Conservation (phyloP, 176 grass and related monocot genomes). For the Pharus latifolius region DNA sequence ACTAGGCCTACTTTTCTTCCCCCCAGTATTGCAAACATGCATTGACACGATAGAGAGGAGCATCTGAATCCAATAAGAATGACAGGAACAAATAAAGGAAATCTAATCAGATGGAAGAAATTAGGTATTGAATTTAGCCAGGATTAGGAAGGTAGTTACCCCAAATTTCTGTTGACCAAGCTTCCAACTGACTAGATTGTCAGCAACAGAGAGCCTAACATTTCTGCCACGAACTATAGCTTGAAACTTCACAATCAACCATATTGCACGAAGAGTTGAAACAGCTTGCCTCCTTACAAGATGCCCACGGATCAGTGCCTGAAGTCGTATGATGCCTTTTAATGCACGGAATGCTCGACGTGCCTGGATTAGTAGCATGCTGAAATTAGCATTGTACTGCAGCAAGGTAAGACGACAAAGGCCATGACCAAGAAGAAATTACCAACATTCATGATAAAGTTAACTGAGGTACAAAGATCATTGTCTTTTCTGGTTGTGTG, state of each 20-base stretch:
- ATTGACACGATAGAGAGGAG: neutral
- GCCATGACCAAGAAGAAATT: no score
- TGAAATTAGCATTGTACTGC: neutral
- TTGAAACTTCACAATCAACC: constrained; percentile 78
- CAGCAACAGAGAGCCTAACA: constrained; percentile 31
- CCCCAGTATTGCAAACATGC: no score
- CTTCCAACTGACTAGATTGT: constrained; percentile 14
- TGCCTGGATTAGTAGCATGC: constrained; percentile 34
- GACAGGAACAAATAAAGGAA: neutral
- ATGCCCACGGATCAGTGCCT: constrained; percentile 75
- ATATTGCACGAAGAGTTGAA: constrained; percentile 62
- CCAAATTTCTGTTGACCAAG: constrained; percentile 13
- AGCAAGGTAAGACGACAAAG: neutral
- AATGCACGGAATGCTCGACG: constrained; percentile 63
- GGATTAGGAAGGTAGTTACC: constrained; percentile 12
- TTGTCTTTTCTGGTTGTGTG: neutral
- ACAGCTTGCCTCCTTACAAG: constrained; percentile 88
- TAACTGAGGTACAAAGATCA: no score
- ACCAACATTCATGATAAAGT: no score
- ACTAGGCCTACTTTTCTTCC: no score
- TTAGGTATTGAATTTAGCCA: neutral
- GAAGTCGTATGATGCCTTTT: constrained; percentile 78
- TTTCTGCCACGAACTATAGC: constrained; percentile 54
- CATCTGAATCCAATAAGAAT: neutral
- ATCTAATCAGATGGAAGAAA: neutral